These are phyloP conservation scores for Verticillium nonalfalfae DNA, from an alignment of 2,329 filamentous ascomycete species.

Conservation along the genomic window DNA sequence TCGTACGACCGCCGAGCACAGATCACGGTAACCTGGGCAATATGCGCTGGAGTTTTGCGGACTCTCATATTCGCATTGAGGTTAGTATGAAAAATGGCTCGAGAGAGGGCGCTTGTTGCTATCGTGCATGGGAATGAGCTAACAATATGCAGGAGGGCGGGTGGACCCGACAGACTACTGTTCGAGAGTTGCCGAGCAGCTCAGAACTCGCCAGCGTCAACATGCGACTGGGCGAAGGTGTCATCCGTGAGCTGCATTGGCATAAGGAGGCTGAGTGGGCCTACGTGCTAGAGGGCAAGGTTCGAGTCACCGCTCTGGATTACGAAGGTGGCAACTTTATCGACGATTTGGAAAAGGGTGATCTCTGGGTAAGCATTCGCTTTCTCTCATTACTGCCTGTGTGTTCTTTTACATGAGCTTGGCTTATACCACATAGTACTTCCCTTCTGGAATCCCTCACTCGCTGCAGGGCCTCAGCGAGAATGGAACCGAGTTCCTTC, in stretches of 20 bases:
- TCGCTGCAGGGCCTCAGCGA: slow-evolving; percentile 65
- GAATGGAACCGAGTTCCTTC: slow-evolving; percentile 48
- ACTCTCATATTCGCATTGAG: slow-evolving; percentile 59
- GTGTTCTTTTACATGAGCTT: neutral
- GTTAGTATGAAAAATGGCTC: slow-evolving; percentile 23
- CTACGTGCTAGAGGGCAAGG: slow-evolving; percentile 64
- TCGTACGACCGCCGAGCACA: slow-evolving; percentile 65
- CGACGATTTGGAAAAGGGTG: slow-evolving; percentile 69
- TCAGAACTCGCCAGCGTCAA: slow-evolving; percentile 69
- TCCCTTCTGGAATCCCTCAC: slow-evolving; percentile 70
- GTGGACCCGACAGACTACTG: slow-evolving; percentile 70
- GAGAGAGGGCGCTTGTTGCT: neutral
- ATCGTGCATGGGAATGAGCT: neutral
- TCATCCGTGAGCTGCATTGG: slow-evolving; percentile 74
- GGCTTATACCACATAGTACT: slow-evolving; percentile 43
- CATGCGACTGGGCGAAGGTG: slow-evolving; percentile 68
- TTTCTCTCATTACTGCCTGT: neutral
- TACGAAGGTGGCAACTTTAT: slow-evolving; percentile 71
- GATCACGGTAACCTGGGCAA: slow-evolving; percentile 66
- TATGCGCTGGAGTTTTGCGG: slow-evolving; percentile 66
- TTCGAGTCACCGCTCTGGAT: slow-evolving; percentile 67
- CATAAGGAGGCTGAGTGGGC: slow-evolving; percentile 78
- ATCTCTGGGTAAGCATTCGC: slow-evolving; percentile 44
- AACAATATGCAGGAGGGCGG: slow-evolving; percentile 52
- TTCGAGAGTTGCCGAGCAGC: slow-evolving; percentile 57